These are phyloP conservation scores for Fusarium citri DNA, from an alignment of 2,329 filamentous ascomycete species.

Conservation along the genomic window DNA sequence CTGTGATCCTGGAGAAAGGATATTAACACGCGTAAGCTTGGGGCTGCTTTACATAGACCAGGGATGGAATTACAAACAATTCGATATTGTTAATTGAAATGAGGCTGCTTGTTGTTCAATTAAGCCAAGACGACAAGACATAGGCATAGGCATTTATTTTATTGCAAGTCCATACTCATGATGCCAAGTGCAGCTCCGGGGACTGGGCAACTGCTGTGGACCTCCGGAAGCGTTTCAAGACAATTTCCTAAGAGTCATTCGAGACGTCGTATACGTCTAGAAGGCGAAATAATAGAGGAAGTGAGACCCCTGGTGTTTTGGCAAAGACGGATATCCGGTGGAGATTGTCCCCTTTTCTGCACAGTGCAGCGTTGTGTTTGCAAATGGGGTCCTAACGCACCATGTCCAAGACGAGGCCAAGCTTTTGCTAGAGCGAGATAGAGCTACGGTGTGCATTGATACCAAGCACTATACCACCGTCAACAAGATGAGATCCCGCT, in stretches of 20 bases:
- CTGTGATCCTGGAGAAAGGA: constrained; percentile 11
- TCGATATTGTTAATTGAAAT: constrained; percentile 1
- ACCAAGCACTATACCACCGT: constrained; percentile 43
- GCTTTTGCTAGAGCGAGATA: constrained; percentile 22
- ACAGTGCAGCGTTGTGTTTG: constrained; percentile 33
- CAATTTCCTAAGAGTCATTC: constrained; percentile 38
- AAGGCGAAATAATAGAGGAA: constrained; percentile 30
- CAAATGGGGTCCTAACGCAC: constrained; percentile 16
- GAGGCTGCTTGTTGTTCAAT: neutral
- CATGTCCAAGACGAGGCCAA: neutral
- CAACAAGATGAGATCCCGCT: constrained; percentile 44
- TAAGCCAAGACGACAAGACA: constrained; percentile 26
- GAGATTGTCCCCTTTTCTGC: constrained; percentile 46
- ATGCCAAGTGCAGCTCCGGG: constrained; percentile 19
- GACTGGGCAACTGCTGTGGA: neutral
- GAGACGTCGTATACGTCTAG: constrained; percentile 30
- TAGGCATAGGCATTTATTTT: constrained; percentile 3
- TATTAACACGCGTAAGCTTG: constrained; percentile 37
- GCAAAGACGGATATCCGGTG: constrained; percentile 39
- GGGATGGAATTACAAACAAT: neutral
- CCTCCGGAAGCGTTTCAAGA: constrained; percentile 31
- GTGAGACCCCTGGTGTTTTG: constrained; percentile 36
- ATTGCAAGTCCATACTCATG: constrained; percentile 16
- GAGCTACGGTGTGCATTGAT: constrained; percentile 34
- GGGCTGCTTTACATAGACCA: neutral